Base-by-base conservation (phyloP, 1,284 basidiomycete genomes). In the Sanguinoderma infundibulare region DNA sequence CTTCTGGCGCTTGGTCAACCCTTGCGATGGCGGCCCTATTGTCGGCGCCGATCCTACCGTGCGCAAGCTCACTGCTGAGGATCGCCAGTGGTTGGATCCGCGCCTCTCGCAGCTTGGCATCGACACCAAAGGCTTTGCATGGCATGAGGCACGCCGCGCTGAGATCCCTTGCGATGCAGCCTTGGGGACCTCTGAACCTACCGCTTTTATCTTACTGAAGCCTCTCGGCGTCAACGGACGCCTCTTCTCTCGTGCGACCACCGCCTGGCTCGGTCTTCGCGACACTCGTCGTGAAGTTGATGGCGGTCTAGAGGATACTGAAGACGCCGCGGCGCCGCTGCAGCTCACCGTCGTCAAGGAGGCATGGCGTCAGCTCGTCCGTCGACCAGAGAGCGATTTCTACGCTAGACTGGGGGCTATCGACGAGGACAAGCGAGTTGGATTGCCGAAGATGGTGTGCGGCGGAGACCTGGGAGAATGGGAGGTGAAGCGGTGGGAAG, bases 1-100 rank as follows among this genome's bases (percentile, higher is more conserved):
- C 57, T 55, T 65, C 22, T 66, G 65, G 64, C 53, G 57, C 8
- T 62, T 65, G 34, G 60, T 62, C 7, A 52, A 68, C 38, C 67
- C 67, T 0, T 36, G 51, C 50, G 49, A 53, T 7, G 53, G 54
- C 20, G 36, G 46, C 15, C 10, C 47, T 0, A 42, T 64, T 17
- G 53, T 64, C 26, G 67, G 65, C 12, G n/a, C 28, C 26, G 67
- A 69, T 28, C 55, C 60, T 3, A 60, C 63, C 5, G 36, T 57
- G 1, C 51, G 61, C 4, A 39, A 46, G 22, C 51, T 57, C 10
- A 60, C 55, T 1, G 1, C 36, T 0, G 12, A 38, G 10, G 57
- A 57, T n/a, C 32, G 36, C 1, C n/a, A 26, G 3, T 63, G 59
- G 64, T 30, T 64, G 5, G 20, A 5, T 10, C 15, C 30, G 24